phyloP scores from a whole-genome alignment of 2,329 filamentous ascomycete genomes.

The Dryadomyces quercus-mongolicae region DNA sequence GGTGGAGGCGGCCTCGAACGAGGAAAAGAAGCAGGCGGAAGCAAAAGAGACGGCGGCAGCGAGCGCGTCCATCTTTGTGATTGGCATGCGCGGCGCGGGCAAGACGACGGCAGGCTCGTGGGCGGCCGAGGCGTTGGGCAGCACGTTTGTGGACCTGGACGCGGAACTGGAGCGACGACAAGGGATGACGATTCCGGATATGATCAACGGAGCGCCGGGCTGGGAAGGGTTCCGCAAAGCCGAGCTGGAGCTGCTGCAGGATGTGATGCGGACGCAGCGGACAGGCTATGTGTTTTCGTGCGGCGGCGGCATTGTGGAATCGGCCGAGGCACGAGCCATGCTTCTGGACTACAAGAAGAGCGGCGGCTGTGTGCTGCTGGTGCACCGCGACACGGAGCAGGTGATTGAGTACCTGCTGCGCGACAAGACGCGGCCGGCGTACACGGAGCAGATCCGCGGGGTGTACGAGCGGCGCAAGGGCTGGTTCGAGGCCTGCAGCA shows the following conservation, averaged over 20 bases:
- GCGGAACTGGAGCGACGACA: conserved; percentile 67
- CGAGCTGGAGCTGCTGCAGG: conserved; percentile 63
- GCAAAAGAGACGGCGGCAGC: conserved; percentile 6
- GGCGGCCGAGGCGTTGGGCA: conserved; percentile 63
- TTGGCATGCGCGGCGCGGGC: conserved; percentile 93
- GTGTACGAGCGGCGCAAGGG: conserved; percentile 83
- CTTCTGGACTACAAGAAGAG: conserved; percentile 59
- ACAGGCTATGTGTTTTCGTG: conserved; percentile 79
- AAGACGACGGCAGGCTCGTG: conserved; percentile 90
- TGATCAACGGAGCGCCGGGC: conserved; percentile 58
- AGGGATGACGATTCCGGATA: conserved; percentile 70
- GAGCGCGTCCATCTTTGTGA: conserved; percentile 72
- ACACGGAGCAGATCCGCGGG: conserved; percentile 80
- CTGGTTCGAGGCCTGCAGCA: conserved; percentile 89
- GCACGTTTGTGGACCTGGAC: conserved; percentile 78
- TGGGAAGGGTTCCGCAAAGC: conserved; percentile 82
- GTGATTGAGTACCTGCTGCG: conserved; percentile 80
- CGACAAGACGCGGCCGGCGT: conserved; percentile 85
- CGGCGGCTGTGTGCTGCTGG: conserved; percentile 74
- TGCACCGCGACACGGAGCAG: conserved; percentile 77
- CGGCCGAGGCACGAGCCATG: conserved; percentile 62
- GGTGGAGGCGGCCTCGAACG: conserved; percentile 1
- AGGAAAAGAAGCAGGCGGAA: too few species aligned
- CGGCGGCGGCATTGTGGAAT: conserved; percentile 87
- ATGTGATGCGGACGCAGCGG: conserved; percentile 62